Base-by-base conservation (phyloP, 2,329 filamentous ascomycete species). In the Talaromyces sp. region DNA sequence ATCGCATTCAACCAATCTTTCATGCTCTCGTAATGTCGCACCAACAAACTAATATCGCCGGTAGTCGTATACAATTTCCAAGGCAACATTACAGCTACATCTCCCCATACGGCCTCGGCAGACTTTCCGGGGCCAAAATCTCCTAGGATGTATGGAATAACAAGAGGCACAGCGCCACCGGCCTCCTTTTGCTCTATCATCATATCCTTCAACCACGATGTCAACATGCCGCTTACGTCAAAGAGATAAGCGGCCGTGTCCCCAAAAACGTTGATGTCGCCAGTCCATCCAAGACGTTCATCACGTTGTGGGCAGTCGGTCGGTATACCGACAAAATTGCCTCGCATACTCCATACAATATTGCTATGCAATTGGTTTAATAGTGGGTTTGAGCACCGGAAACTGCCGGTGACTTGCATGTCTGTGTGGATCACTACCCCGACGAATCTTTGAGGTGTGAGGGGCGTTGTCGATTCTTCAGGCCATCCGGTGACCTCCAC, bases 301-400 rank as follows among this genome's bases (percentile, higher is more conserved):
- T 86, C 84, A 0, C 83, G 78, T 66, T 86, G 83, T 0, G 84
- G 84, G 66, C 84, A 86, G 68, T 88, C 86, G 0, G 85, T 87
- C 0, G 85, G 85, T 0, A 87, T 74, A 0, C 79, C 80, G 3
- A 87, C 69, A 66, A 88, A 87, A 68, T 88, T 88, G 0, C 84
- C 84, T 49, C 80, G 79, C 81, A 87, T 86, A 3, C 80, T 82
- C 85, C 86, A 87, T 35, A 79, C 69, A 0, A 84, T 79, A 63
- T 88, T 88, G 0, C 78, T 64, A 65, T 86, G 81, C 4, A 88
- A 79, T 60, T 81, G 74, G 68, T 85, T 87, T 16, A 87, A 66
- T 0, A 8, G 68, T 1, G 47, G 58, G 60, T 87, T 72, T 0
- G 85, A 87, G 65, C 81, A 86, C 13, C 78, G 70, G 62, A 87